Conservation (phyloP, 176 grass and related monocot species). For the Carex myosuroides region DNA sequence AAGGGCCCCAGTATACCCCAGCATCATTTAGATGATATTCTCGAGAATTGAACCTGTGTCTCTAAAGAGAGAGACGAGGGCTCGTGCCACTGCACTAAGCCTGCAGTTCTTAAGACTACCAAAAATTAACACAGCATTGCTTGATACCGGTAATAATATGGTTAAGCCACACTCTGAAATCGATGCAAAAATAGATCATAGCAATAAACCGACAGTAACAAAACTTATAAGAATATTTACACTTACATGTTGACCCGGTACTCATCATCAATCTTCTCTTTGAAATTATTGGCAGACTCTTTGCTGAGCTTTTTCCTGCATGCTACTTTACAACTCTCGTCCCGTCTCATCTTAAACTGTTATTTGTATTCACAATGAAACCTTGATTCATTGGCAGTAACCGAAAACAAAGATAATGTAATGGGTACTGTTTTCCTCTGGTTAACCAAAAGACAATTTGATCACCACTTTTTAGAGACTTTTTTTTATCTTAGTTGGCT, state of each 20-base stretch:
- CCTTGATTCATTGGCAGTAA: background rate
- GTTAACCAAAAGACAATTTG: background rate
- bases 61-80: too few species aligned
- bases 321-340: slow-evolving; percentile 38
- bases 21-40: too few species aligned
- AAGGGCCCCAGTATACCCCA: too few species aligned
- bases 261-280: slow-evolving; percentile 47
- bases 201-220: background rate
- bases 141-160: background rate
- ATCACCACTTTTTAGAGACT: background rate
- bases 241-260: slow-evolving; percentile 42
- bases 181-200: background rate
- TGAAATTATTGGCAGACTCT: slow-evolving; percentile 40
- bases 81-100: too few species aligned
- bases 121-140: background rate
- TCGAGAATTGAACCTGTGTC: too few species aligned
- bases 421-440: background rate
- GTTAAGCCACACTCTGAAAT: background rate
- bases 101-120: too few species aligned
- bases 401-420: background rate
- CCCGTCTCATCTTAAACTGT: slow-evolving; percentile 37
- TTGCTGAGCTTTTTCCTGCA: slow-evolving; percentile 26
- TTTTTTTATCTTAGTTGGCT: background rate
- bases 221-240: background rate
- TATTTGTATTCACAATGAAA: background rate